A percentile compares a stretch with the other conserved stretches of the same genome.
Conservation (phyloP, 768 basidiomycete genomes). For the Tylopilus subfusipes region DNA sequence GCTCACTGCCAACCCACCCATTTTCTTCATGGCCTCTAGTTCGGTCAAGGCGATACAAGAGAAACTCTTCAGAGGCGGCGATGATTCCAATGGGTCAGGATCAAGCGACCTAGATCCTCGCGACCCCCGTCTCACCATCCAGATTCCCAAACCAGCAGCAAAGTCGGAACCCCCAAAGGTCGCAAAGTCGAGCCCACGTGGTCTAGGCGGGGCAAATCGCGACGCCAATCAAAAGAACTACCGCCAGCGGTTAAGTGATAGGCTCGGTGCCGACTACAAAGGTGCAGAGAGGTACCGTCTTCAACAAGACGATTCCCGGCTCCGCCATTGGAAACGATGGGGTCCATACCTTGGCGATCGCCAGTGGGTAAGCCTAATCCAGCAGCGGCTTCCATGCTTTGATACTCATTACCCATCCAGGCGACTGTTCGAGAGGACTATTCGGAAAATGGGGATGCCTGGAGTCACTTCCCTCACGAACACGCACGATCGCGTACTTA, state of each 20-base stretch:
- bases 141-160: constrained; percentile 57
- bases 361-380: constrained; percentile 75
- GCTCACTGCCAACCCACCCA: constrained; percentile 1
- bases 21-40: constrained; percentile 39
- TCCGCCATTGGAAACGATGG: constrained; percentile 97
- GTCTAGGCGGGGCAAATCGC: constrained; percentile 2
- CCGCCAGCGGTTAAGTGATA: constrained; percentile 61
- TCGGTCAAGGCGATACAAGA: constrained; percentile 65
- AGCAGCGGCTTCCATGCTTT: not conserved
- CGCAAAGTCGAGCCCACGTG: constrained; percentile 35
- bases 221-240: constrained; percentile 36
- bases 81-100: constrained; percentile 18
- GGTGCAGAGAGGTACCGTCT: constrained; percentile 83
- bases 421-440: constrained; percentile 99
- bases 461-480: constrained; percentile 93
- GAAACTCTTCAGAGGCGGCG: constrained; percentile 59
- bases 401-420: constrained; percentile 39
- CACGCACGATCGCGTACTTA: constrained; percentile 93
- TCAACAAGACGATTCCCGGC: constrained; percentile 73
- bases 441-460: constrained; percentile 92
- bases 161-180: constrained; percentile 39
- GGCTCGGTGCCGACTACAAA: constrained; percentile 68
- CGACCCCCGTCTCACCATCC: constrained; percentile 52
- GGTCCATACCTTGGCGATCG: constrained; percentile 96
- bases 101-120: constrained; percentile 27